Base-by-base conservation (phyloP, 805 yeast genomes). In the Candida anglica region DNA sequence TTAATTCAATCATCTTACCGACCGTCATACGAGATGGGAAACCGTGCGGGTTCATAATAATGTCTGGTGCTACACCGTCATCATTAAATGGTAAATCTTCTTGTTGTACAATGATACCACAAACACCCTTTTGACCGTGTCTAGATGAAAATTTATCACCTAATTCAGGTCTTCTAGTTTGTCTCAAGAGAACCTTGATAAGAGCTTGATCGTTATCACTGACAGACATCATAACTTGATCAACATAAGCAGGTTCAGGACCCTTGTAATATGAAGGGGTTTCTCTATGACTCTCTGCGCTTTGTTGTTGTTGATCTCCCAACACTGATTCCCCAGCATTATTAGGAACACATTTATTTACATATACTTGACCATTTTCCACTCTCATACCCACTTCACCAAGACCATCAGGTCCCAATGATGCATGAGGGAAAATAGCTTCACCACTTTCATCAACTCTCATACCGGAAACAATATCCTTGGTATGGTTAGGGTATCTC, bases 21-120 rank as follows among this genome's bases (percentile, higher is more conserved):
- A 93, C 98, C 25, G 98, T 93, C 98, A 93, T 93, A 75, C 98
- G 95, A 22, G 98, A 91, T 42, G 98, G 98, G 81, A 91, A 93
- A 68, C 97, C 98, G 60, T 91, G 98, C 2, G 98, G 98, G 55
- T 91, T 91, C 97, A 91, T 91, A 52, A 91, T 91, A 44, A 91
- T 89, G 65, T 91, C 98, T 0, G 98, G 98, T 3, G 78, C 70
- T 17, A 93, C 75, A 56, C 98, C 98, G 38, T 80, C 75, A 48
- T 93, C 98, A 54, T 81, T 86, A 63, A 91, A 91, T 10, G 98
- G 98, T 73, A 91, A 72, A 53, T 91, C 98, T 48, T 91, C 98
- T 56, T 91, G 98, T 47, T 87, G 88, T 4, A 91, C 97, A 58
- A 91, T 93, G 47, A 93, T 87, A 64, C 98, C 98, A 69, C 98